phyloP scores from a whole-genome alignment of 2,329 filamentous ascomycete species.

The Ceratocystis eucalypticola region DNA sequence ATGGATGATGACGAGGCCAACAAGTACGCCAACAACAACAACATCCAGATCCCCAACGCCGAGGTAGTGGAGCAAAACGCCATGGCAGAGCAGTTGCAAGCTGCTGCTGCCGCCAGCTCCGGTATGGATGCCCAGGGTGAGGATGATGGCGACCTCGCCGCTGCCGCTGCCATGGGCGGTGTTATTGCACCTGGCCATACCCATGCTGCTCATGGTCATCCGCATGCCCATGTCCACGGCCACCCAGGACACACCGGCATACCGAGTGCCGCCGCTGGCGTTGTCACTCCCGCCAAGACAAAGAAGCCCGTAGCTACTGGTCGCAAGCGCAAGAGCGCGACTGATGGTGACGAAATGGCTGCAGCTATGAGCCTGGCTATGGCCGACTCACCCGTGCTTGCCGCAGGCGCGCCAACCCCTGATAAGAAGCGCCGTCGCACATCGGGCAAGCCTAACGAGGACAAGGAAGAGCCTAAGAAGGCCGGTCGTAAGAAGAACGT shows the following conservation, averaged over 20 bases:
- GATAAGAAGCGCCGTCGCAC: slow-evolving; percentile 51
- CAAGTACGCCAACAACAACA: slow-evolving; percentile 45
- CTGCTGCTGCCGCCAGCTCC: slow-evolving; percentile 27
- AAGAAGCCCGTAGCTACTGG: slow-evolving; percentile 37
- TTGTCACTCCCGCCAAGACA: slow-evolving; percentile 36
- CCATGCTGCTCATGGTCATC: slow-evolving; percentile 19
- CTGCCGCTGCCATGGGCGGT: background rate
- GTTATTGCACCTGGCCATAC: background rate
- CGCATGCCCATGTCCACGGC: background rate
- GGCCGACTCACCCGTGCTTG: slow-evolving; percentile 28
- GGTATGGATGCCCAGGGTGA: slow-evolving; percentile 30
- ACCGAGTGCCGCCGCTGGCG: background rate
- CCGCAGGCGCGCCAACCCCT: slow-evolving; percentile 32
- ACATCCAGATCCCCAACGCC: slow-evolving; percentile 41
- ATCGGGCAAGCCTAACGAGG: slow-evolving; percentile 41
- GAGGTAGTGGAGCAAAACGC: slow-evolving; percentile 39
- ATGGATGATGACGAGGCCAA: slow-evolving; percentile 49
- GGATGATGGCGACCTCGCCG: slow-evolving; percentile 29
- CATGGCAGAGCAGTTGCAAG: slow-evolving; percentile 45
- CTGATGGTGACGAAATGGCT: slow-evolving; percentile 24
- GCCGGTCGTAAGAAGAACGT: slow-evolving; percentile 44
- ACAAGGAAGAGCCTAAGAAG: slow-evolving; percentile 46
- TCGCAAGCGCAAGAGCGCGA: slow-evolving; percentile 43
- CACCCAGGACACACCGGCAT: background rate
- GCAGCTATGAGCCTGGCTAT: slow-evolving; percentile 29